Evolutionary conservation across 2,329 filamentous ascomycete species (phyloP), one percentile per base, ranked within the genome.

Genomic region (Neurospora crassa): DNA sequence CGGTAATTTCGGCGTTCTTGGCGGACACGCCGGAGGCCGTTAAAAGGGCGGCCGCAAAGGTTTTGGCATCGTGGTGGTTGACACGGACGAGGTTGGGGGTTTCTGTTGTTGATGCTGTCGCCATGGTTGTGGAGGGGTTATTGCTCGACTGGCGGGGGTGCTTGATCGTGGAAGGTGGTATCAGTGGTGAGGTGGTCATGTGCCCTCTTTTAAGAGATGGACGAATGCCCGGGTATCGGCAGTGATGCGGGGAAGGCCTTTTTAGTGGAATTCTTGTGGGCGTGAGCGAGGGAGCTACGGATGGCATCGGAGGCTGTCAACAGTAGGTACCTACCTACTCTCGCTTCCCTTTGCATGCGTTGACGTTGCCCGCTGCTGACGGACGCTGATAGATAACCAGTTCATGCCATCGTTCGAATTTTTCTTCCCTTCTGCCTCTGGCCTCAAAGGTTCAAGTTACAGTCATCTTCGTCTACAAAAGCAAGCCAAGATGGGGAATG

Each of bases 1-100:
- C 89, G 14, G 94, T 81, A 43, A 89, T 88, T 4, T 80, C 74
- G 18, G 92, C 91, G 74, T 92, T 87, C 2, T 83, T 78, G 0
- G 79, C 70, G 0, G 89, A 80, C 0, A 92, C 89, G 2, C 87
- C 87, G 76, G 92, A 89, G 37, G 83, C 89, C 71, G 80, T 76
- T 41, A 92, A 85, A 14, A 92, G 80, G 5, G 81, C 80, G 75
- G 85, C 80, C 5, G 87, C 83, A 70, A 90, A 88, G 1, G 72
- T 68, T 37, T 74, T 69, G 63, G 76, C 76, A 82, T 75, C 73
- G n/a, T 70, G 20, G 41, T 73, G 72, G 16, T 67, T 41, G 29
- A 77, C 70, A 8, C 18, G 45, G 18, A 74, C 24, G 12, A 67
- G 45, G 41, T 68, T 68, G 14, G 47, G 24, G 47, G 6, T 59